Evolutionary conservation across 805 yeast genomes (phyloP).

Genomic region (Sungouiella thailandica): DNA sequence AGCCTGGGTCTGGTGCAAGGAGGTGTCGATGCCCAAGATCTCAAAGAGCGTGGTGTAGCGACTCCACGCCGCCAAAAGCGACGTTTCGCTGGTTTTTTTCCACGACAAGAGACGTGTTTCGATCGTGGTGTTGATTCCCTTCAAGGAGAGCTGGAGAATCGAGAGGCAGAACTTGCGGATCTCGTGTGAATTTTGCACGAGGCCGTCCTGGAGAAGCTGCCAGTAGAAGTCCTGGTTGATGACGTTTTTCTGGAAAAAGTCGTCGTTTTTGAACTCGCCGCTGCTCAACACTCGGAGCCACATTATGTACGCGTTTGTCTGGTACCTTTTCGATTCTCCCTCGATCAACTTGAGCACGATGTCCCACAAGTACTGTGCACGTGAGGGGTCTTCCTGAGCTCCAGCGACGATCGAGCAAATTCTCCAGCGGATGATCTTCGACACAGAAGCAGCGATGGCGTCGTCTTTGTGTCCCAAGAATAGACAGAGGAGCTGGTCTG

Average conservation of each 20-base stretch:
- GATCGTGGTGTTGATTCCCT: constrained; percentile 33
- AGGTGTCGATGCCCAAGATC: constrained; percentile 77
- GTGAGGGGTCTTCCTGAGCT: constrained; percentile 3
- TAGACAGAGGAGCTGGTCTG: constrained; percentile 23
- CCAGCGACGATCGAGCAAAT: constrained; percentile 23
- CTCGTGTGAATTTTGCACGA: constrained; percentile 56
- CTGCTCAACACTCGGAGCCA: constrained; percentile 52
- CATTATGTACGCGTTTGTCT: constrained; percentile 43
- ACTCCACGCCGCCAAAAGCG: constrained; percentile 55
- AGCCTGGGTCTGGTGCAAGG: constrained; percentile 80
- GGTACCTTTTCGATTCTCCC: constrained; percentile 12
- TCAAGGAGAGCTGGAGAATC: constrained; percentile 57
- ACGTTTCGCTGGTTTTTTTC: constrained; percentile 22
- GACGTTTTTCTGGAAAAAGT: constrained; percentile 21
- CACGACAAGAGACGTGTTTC: constrained; percentile 38
- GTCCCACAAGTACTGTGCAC: constrained; percentile 39
- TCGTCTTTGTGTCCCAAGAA: constrained; percentile 36
- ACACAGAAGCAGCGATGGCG: constrained; percentile 29
- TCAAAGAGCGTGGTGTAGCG: constrained; percentile 72
- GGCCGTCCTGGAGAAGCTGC: constrained; percentile 50
- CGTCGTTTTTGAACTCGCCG: constrained; percentile 7
- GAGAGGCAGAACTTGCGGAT: constrained; percentile 65
- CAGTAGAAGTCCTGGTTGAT: constrained; percentile 37
- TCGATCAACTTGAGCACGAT: constrained; percentile 33
- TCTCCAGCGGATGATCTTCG: constrained; percentile 53